A percentile compares a stretch with the other conserved stretches of the same genome.
Evolutionary conservation across 768 basidiomycete species (phyloP).

Genomic region (Suillus ampliporus): DNA sequence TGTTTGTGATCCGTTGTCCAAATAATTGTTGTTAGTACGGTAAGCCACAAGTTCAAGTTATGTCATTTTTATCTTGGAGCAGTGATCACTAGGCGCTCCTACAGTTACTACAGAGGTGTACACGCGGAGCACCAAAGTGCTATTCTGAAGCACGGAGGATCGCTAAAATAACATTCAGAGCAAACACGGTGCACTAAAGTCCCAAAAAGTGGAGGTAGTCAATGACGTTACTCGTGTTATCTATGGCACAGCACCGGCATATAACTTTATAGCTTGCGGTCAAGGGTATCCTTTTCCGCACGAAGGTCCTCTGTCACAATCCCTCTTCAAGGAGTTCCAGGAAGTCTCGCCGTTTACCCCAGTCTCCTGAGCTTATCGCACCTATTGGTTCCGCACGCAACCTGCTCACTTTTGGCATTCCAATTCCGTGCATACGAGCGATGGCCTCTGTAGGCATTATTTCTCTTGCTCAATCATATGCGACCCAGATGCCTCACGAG

Average conservation of each 20-base stretch:
- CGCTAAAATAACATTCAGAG: not conserved
- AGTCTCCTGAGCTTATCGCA: not conserved
- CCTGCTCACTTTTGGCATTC: not conserved
- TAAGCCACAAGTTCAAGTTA: not conserved
- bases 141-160: not conserved
- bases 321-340: not conserved
- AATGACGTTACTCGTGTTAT: not conserved
- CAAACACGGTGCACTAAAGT: not conserved
- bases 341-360: not conserved
- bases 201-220: too few relatives aligned
- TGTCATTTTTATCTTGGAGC: not conserved
- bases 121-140: not conserved
- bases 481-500: not conserved
- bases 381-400: not conserved
- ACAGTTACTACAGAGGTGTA: not conserved
- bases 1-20: not conserved
- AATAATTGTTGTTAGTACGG: too few relatives aligned
- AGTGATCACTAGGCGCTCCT: not conserved
- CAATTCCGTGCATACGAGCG: not conserved
- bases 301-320: not conserved
- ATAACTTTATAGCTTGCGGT: not conserved
- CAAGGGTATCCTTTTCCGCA: not conserved
- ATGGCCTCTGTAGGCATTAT: not conserved
- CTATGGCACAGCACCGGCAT: not conserved
- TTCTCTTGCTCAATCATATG: conserved; percentile 6